A percentile compares a stretch with the other conserved stretches of the same genome.
Evolutionary conservation across 2,329 filamentous ascomycete genomes (phyloP).

Genomic region (Xylaria sp.): DNA sequence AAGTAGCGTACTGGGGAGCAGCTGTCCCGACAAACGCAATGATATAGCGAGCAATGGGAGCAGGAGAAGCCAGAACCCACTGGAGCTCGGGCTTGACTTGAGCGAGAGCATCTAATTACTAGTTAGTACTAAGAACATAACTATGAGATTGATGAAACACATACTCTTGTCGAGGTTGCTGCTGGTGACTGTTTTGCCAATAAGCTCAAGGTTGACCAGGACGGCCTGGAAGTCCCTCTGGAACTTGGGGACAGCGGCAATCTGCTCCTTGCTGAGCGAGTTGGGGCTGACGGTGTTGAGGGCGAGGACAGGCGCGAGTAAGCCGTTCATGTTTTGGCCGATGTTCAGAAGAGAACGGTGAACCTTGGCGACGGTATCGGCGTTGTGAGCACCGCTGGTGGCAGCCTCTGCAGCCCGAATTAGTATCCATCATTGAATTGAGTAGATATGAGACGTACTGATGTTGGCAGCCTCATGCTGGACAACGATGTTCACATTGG

Average conservation of each 20-base stretch:
- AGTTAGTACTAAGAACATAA: background rate
- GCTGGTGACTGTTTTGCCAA: slow-evolving; percentile 42
- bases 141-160: background rate
- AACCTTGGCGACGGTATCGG: slow-evolving; percentile 40
- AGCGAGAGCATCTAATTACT: slow-evolving; percentile 41
- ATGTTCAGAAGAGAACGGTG: slow-evolving; percentile 42
- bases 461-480: slow-evolving; percentile 39
- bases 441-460: slow-evolving; percentile 27
- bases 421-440: slow-evolving; percentile 11
- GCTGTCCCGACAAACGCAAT: slow-evolving; percentile 41
- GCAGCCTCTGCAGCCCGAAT: slow-evolving; percentile 34
- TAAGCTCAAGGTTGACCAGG: slow-evolving; percentile 33
- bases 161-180: slow-evolving; percentile 39
- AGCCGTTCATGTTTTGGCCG: slow-evolving; percentile 40
- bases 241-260: slow-evolving; percentile 41
- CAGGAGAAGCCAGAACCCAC: slow-evolving; percentile 41
- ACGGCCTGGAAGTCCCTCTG: slow-evolving; percentile 41
- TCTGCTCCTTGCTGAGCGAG: slow-evolving; percentile 42
- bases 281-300: slow-evolving; percentile 39
- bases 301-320: slow-evolving; percentile 38
- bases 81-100: slow-evolving; percentile 46
- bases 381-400: slow-evolving; percentile 18
- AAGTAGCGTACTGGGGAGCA: slow-evolving; percentile 34
- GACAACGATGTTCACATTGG: slow-evolving; percentile 39
- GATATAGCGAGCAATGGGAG: slow-evolving; percentile 44